phyloP scores from a whole-genome alignment of 1,139 yeast species.

The Debaryomycetaceae sp. region DNA sequence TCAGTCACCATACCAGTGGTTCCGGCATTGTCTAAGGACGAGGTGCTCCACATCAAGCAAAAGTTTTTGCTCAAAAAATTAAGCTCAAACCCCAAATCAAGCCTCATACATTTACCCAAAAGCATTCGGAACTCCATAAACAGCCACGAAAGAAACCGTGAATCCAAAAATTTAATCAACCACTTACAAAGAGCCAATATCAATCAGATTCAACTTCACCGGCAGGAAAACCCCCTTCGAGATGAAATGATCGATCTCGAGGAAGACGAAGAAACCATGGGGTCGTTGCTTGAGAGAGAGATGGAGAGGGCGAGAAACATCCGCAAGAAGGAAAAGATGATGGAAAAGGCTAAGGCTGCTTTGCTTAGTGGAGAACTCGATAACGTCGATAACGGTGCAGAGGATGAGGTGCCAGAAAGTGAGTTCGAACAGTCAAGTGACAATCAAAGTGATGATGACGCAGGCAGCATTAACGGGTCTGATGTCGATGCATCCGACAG shows the following conservation, averaged over 20 bases:
- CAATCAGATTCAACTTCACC: constrained; percentile 27
- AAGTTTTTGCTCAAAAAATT: constrained; percentile 26
- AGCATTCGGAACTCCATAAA: constrained; percentile 11
- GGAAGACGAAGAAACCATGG: constrained; percentile 41
- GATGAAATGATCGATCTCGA: constrained; percentile 32
- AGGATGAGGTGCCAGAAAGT: constrained; percentile 20
- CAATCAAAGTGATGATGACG: constrained; percentile 16
- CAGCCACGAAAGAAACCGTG: constrained; percentile 8
- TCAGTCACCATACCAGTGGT: constrained; percentile 14
- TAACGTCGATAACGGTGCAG: constrained; percentile 9
- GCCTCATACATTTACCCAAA: constrained; percentile 11
- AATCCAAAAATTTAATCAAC: constrained; percentile 17
- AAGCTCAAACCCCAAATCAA: constrained; percentile 6
- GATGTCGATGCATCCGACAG: constrained; percentile 16
- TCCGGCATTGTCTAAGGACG: constrained; percentile 36
- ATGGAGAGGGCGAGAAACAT: constrained; percentile 49
- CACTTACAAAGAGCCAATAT: constrained; percentile 33
- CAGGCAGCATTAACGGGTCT: constrained; percentile 16
- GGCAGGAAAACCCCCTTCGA: constrained; percentile 21
- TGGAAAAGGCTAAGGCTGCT: constrained; percentile 35
- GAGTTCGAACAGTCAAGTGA: constrained; percentile 19
- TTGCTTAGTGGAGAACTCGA: constrained; percentile 18
- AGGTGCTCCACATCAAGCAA: constrained; percentile 30
- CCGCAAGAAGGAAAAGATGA: constrained; percentile 46
- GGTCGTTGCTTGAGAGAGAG: constrained; percentile 58